Conservation (phyloP, 495 filamentous ascomycete genomes). For the Polyplosphaeria fusca region DNA sequence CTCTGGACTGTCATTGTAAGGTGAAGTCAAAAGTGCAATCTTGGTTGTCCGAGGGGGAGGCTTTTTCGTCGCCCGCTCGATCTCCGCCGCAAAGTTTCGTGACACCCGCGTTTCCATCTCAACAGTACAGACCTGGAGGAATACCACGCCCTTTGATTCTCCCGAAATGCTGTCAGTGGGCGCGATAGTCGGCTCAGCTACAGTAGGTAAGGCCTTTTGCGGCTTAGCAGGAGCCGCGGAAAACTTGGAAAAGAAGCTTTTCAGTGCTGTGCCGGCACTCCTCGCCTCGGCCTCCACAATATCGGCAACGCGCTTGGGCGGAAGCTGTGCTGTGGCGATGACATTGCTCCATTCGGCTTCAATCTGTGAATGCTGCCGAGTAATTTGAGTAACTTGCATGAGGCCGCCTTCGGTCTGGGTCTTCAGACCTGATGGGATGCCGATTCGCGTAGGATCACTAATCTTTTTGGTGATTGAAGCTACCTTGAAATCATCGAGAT, state of each 20-base stretch:
- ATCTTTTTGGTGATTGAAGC: conserved; percentile 75
- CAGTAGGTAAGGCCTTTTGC: conserved; percentile 44
- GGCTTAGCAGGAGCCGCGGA: conserved; percentile 34
- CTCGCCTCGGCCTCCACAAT: conserved; percentile 25
- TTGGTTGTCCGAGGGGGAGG: conserved; percentile 83
- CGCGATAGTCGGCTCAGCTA: conserved; percentile 47
- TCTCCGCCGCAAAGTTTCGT: conserved; percentile 67
- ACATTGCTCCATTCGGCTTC: conserved; percentile 89
- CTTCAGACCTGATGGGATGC: conserved; percentile 77
- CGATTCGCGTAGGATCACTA: conserved; percentile 66
- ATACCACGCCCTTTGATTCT: conserved; percentile 68
- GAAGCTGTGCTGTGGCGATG: conserved; percentile 51
- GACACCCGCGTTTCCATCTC: conserved; percentile 69
- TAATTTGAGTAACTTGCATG: conserved; percentile 74
- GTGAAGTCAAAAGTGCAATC: conserved; percentile 83
- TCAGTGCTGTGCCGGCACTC: conserved; percentile 56
- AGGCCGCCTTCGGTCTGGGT: conserved; percentile 75
- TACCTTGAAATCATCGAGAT: conserved; percentile 82
- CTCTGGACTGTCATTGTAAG: conserved; percentile 75
- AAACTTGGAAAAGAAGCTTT: conserved; percentile 68
- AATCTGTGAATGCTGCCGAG: conserved; percentile 79
- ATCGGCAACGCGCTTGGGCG: conserved; percentile 22
- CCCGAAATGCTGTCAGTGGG: conserved; percentile 63
- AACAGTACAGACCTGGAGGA: conserved; percentile 81
- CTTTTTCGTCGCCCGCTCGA: conserved; percentile 97